phyloP scores from a whole-genome alignment of 1,284 basidiomycete species.

The Fomitiporia mediterranea region DNA sequence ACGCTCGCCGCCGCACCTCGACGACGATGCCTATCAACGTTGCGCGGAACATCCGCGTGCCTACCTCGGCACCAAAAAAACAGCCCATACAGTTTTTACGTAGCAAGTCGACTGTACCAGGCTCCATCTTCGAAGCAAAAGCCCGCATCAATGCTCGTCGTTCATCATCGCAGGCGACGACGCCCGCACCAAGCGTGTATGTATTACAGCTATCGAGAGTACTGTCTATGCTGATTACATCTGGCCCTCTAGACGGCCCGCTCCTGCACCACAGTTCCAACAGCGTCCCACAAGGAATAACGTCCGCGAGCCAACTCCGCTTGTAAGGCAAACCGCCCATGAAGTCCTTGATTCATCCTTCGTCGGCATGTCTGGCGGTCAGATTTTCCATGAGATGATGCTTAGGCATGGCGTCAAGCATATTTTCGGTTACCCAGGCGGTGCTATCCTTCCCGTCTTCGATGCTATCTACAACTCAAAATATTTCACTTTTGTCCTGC shows the following conservation, averaged over 20 bases:
- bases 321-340: constrained; percentile 40
- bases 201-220: constrained; percentile 4
- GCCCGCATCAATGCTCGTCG: constrained; percentile 62
- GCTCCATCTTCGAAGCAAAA: constrained; percentile 64
- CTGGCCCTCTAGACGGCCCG: constrained; percentile 49
- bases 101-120: constrained; percentile 28
- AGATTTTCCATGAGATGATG: constrained; percentile 99
- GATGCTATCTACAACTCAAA: constrained; percentile 98
- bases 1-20: constrained; percentile 4
- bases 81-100: constrained; percentile 14
- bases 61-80: constrained; percentile 8
- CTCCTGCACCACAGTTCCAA: constrained; percentile 62
- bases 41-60: constrained; percentile 13
- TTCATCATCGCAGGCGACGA: constrained; percentile 45
- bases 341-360: constrained; percentile 67
- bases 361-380: constrained; percentile 90
- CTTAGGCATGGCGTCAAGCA: constrained; percentile 94
- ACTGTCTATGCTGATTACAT: constrained; percentile 19
- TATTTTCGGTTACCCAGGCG: constrained; percentile 97
- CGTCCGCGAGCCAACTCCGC: constrained; percentile 38
- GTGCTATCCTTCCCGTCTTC: constrained; percentile 97
- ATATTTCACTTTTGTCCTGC: constrained; percentile 94
- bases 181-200: constrained; percentile 57
- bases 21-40: constrained; percentile 17
- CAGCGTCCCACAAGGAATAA: constrained; percentile 55